Conservation (phyloP, 768 basidiomycete species). For the Mrakia frigida region DNA sequence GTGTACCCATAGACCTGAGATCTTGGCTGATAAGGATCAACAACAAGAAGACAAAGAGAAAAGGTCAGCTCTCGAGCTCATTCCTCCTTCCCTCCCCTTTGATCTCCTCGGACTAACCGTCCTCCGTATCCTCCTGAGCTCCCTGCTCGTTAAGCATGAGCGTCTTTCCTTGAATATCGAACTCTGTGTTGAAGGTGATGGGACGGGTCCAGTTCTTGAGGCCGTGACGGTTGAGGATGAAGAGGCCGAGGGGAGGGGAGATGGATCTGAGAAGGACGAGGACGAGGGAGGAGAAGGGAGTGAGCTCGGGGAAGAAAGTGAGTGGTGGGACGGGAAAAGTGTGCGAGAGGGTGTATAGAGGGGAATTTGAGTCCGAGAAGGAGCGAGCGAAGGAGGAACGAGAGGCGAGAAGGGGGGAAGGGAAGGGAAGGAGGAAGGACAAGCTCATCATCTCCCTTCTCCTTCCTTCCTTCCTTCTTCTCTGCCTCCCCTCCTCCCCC, state of each 20-base stretch:
- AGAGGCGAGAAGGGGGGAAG: neutral
- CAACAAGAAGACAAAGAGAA: neutral
- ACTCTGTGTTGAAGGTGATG: constrained; percentile 29
- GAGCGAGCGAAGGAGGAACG: neutral
- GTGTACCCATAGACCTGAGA: constrained; percentile 30
- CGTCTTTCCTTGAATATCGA: constrained; percentile 35
- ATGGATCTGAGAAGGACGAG: constrained; percentile 7
- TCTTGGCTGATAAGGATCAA: constrained; percentile 26
- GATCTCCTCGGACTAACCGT: neutral
- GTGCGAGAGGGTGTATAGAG: too few relatives aligned
- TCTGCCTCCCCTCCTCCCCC: neutral
- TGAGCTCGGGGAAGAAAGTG: neutral
- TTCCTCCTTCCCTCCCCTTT: neutral
- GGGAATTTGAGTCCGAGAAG: too few relatives aligned
- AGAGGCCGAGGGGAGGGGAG: constrained; percentile 28
- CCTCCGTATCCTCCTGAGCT: neutral
- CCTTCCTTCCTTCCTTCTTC: neutral
- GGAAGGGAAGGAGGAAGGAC: neutral
- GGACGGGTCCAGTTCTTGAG: constrained; percentile 34
- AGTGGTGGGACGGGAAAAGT: too few relatives aligned
- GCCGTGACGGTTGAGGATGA: constrained; percentile 37
- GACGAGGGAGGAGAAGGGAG: neutral
- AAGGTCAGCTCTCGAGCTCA: neutral
- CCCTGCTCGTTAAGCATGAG: constrained; percentile 32
- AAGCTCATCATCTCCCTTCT: neutral